These are phyloP conservation scores for Populus tremula DNA, from an alignment of 345 rosid genomes.

Conservation along the genomic window DNA sequence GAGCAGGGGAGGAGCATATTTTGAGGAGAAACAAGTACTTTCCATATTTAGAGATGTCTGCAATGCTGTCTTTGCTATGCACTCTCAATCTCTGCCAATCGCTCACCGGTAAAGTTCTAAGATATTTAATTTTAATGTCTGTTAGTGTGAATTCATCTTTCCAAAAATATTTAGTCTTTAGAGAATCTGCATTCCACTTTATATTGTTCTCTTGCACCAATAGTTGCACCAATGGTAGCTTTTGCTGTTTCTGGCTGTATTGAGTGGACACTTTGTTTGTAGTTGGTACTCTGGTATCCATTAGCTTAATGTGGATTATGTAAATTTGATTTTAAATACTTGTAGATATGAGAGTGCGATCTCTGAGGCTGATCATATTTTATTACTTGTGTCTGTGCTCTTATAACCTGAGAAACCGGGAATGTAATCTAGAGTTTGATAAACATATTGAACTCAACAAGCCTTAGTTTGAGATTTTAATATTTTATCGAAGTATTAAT, in stretches of 20 bases:
- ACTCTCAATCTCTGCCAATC: slow-evolving; percentile 77
- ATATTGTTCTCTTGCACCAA: background rate
- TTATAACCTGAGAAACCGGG: background rate
- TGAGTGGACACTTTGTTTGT: background rate
- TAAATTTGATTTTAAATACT: no score
- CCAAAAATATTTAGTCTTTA: background rate
- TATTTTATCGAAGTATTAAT: background rate
- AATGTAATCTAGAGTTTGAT: no score
- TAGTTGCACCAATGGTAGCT: background rate
- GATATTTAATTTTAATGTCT: background rate
- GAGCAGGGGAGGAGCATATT: slow-evolving; percentile 74
- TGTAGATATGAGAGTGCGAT: no score
- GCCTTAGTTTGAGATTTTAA: no score
- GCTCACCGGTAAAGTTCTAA: slow-evolving; percentile 73
- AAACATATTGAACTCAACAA: no score
- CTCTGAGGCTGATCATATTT: no score
- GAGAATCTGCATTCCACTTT: no score
- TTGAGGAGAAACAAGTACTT: slow-evolving; percentile 83
- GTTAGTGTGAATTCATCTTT: background rate
- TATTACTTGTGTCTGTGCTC: background rate
- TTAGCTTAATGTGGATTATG: background rate
- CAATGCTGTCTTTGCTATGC: slow-evolving; percentile 96
- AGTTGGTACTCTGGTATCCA: background rate
- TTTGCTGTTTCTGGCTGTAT: background rate
- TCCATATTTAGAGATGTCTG: slow-evolving; percentile 79